phyloP scores from a whole-genome alignment of 2,329 filamentous ascomycete genomes.

The Epichloe hybrida region DNA sequence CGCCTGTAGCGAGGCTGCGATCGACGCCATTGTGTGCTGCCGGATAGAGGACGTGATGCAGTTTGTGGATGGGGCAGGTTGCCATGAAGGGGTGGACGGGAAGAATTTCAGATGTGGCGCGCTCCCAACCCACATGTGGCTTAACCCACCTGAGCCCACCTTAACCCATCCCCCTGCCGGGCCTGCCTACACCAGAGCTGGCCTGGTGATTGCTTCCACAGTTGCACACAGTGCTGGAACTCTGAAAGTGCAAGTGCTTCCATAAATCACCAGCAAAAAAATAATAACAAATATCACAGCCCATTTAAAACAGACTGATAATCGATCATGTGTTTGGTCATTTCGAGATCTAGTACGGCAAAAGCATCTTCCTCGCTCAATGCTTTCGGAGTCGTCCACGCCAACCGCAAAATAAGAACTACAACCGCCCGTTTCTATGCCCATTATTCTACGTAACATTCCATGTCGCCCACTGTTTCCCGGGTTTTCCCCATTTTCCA shows the following conservation, averaged over 20 bases:
- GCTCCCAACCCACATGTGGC: conserved; percentile 11
- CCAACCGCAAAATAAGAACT: not conserved
- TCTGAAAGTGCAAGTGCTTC: not conserved
- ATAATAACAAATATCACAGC: not conserved
- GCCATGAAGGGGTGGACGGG: conserved; percentile 5
- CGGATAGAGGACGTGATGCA: conserved; percentile 11
- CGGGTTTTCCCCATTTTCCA: conserved; percentile 2
- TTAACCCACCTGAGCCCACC: conserved; percentile 11
- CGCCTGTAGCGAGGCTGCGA: conserved; percentile 59
- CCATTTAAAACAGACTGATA: not conserved
- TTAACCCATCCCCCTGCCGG: conserved; percentile 1
- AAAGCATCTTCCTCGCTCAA: not conserved
- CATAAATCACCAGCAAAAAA: too few relatives aligned
- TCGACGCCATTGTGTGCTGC: conserved; percentile 42
- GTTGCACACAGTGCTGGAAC: not conserved
- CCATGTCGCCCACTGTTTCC: conserved; percentile 14
- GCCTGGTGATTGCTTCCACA: not conserved
- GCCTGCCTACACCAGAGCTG: not conserved
- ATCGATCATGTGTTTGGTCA: not conserved
- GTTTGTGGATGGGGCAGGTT: conserved; percentile 6
- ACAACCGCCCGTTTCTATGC: conserved; percentile 6
- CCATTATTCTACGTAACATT: conserved; percentile 13
- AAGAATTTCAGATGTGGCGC: conserved; percentile 21
- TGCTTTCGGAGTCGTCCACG: not conserved
- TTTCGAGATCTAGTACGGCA: not conserved